phyloP scores from a whole-genome alignment of 495 filamentous ascomycete species.

The Arthonia radiata region DNA sequence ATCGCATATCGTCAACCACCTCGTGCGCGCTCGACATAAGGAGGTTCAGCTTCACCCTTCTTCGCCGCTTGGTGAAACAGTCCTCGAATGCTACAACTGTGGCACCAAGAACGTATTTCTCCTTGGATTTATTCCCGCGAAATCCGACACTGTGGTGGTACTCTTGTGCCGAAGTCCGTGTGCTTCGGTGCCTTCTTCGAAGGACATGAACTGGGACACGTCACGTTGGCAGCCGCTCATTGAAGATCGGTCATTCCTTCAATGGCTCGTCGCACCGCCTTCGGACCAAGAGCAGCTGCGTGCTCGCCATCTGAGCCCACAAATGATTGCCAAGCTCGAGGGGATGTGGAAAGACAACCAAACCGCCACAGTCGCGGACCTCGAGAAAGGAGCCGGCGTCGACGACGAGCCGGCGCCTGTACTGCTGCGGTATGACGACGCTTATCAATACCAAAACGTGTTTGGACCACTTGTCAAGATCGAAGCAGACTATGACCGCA shows the following conservation, averaged over 20 bases:
- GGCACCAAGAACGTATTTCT: constrained; percentile 98
- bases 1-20: constrained; percentile 94
- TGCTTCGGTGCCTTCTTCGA: constrained; percentile 81
- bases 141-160: constrained; percentile 94
- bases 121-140: constrained; percentile 98
- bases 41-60: constrained; percentile 91
- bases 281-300: constrained; percentile 90
- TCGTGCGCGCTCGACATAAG: constrained; percentile 92
- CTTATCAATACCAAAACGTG: constrained; percentile 97
- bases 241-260: constrained; percentile 83
- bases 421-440: constrained; percentile 84
- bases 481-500: constrained; percentile 98
- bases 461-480: constrained; percentile 98
- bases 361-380: constrained; percentile 65
- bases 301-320: constrained; percentile 76
- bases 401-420: constrained; percentile 93
- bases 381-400: constrained; percentile 79
- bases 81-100: constrained; percentile 97
- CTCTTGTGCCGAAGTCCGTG: constrained; percentile 92
- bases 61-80: constrained; percentile 89
- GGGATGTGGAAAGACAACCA: constrained; percentile 98
- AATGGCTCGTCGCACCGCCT: constrained; percentile 77
- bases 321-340: constrained; percentile 89
- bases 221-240: constrained; percentile 95
- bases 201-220: constrained; percentile 99